These are phyloP conservation scores for Fusarium nisikadoi DNA, from an alignment of 2,329 filamentous ascomycete genomes.

Conservation along the genomic window DNA sequence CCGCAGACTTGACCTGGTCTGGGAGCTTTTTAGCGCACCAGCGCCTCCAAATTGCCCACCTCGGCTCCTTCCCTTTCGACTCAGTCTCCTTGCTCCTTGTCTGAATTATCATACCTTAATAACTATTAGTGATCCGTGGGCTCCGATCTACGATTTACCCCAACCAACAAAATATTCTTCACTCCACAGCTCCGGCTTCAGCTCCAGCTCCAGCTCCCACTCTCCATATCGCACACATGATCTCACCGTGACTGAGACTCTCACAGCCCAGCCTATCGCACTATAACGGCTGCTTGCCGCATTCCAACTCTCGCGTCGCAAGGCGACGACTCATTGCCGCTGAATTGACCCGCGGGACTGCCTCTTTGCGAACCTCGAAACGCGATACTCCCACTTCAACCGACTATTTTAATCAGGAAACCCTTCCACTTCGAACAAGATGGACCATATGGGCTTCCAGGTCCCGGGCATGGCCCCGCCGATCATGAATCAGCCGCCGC, in stretches of 20 bases:
- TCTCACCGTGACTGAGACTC: conserved; percentile 16
- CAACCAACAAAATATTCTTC: conserved; percentile 28
- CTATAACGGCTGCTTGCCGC: conserved; percentile 1
- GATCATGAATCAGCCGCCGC: conserved; percentile 73
- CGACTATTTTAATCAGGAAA: background rate
- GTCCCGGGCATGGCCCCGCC: conserved; percentile 68
- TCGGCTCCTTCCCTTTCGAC: conserved; percentile 10
- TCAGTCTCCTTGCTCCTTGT: conserved; percentile 25
- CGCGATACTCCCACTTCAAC: conserved; percentile 1
- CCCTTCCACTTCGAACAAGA: conserved; percentile 24
- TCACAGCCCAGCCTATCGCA: background rate
- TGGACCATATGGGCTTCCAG: conserved; percentile 66
- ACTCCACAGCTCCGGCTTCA: conserved; percentile 19
- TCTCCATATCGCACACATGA: background rate
- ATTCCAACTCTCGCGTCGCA: background rate
- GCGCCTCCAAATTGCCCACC: conserved; percentile 7
- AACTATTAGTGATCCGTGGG: conserved; percentile 25
- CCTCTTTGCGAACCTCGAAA: conserved; percentile 13
- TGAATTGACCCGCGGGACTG: conserved; percentile 21
- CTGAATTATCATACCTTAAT: conserved; percentile 32
- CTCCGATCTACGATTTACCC: conserved; percentile 36
- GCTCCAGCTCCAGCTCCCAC: background rate
- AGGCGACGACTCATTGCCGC: conserved; percentile 6
- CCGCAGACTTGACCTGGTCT: conserved; percentile 20
- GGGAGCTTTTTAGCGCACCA: conserved; percentile 25